phyloP scores from a whole-genome alignment of 192 early-diverging fungal genomes.

The Linderina pennispora region DNA sequence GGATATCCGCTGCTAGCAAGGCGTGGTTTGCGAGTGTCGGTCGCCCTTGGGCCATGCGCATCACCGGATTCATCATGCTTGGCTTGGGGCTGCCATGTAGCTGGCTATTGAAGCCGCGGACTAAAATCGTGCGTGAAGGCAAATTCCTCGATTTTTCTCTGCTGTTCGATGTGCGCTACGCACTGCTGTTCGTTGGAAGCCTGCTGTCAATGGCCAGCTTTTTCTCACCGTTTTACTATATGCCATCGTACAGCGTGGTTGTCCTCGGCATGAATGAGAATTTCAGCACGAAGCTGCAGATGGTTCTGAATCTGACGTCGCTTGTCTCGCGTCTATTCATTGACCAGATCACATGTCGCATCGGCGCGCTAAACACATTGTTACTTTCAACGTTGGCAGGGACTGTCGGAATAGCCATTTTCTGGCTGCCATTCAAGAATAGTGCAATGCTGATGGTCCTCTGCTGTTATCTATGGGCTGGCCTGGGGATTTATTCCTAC shows the following conservation, averaged over 20 bases:
- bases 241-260: background rate
- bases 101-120: background rate
- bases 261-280: background rate
- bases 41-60: constrained; percentile 51
- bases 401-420: background rate
- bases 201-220: background rate
- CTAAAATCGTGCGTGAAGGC: background rate
- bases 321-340: background rate
- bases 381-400: background rate
- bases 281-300: background rate
- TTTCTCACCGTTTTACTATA: background rate
- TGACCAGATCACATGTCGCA: background rate
- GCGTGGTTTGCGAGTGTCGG: constrained; percentile 49
- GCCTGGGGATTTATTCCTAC: background rate
- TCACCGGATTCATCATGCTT: constrained; percentile 43
- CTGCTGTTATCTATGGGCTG: background rate
- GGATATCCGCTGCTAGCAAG: constrained; percentile 43
- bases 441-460: background rate
- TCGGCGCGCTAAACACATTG: background rate
- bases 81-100: background rate
- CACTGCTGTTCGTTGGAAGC: background rate
- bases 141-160: background rate
- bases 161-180: background rate
- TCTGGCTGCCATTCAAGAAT: background rate
- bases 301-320: background rate